Evolutionary conservation across 768 basidiomycete genomes (phyloP).

Genomic region (Panaeolus cyanescens): DNA sequence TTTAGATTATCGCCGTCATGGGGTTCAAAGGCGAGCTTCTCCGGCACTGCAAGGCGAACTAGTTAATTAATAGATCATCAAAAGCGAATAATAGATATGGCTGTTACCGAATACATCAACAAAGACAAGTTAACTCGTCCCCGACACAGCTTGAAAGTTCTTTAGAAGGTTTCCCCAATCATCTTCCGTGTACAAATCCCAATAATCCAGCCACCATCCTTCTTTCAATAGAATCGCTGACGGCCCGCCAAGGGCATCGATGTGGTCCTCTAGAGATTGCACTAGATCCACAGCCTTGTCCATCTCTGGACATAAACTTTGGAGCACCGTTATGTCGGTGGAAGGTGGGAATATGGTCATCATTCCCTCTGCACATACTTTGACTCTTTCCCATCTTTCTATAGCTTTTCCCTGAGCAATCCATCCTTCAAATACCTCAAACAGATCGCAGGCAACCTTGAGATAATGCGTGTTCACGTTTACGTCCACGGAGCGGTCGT

Average conservation of each 20-base stretch:
- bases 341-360: conserved; percentile 26
- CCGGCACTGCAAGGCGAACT: too few species aligned
- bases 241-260: conserved; percentile 19
- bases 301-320: conserved; percentile 20
- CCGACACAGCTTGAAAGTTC: conserved; percentile 10
- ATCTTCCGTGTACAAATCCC: conserved; percentile 21
- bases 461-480: conserved; percentile 19
- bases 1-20: too few species aligned
- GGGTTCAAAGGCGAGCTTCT: too few species aligned
- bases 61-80: neutral
- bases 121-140: neutral
- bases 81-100: neutral
- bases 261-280: conserved; percentile 13
- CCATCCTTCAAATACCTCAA: conserved; percentile 28
- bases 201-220: conserved; percentile 26
- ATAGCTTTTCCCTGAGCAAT: conserved; percentile 19
- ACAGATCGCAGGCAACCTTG: conserved; percentile 23
- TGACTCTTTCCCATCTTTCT: conserved; percentile 27
- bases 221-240: conserved; percentile 18
- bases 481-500: conserved; percentile 8
- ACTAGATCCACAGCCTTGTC: conserved; percentile 18
- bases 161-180: conserved; percentile 22
- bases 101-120: neutral
- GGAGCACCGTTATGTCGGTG: conserved; percentile 16
- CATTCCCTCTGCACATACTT: conserved; percentile 31